Percentiles rank a stretch among this genome's conserved stretches.
Evolutionary conservation across 225 moss, liverwort and hornwort genomes (phyloP).

Genomic region (Polytrichum commune): DNA sequence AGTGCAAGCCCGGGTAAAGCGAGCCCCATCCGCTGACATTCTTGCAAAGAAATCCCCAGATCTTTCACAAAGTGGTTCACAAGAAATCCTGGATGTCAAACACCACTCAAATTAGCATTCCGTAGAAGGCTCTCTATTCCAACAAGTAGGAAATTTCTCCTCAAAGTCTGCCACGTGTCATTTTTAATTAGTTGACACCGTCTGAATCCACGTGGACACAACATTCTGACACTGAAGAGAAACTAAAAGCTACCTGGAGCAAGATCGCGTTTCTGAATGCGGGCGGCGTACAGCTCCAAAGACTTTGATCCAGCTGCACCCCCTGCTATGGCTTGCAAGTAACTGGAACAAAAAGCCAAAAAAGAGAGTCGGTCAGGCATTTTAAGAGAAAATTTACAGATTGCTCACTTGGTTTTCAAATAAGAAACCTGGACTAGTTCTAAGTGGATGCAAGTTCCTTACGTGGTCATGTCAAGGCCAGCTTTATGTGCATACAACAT

Average conservation of each 20-base stretch:
- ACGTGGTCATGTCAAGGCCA: constrained; percentile 83
- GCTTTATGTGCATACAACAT: constrained; percentile 91
- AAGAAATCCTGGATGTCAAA: constrained; percentile 66
- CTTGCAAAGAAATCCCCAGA: constrained; percentile 85
- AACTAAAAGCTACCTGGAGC: constrained; percentile 60
- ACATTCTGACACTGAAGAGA: neutral
- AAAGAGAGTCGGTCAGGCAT: neutral
- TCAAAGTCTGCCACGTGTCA: too few relatives aligned
- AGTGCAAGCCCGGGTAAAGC: constrained; percentile 90
- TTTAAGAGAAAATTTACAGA: neutral
- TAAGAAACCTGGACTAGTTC: neutral
- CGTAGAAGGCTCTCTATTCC: too few relatives aligned
- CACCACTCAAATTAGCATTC: too few relatives aligned
- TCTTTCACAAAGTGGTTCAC: constrained; percentile 96
- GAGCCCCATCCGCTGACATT: constrained; percentile 87
- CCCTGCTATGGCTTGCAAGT: constrained; percentile 85
- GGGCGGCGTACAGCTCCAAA: constrained; percentile 79
- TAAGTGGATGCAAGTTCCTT: constrained; percentile 17
- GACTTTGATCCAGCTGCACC: constrained; percentile 98
- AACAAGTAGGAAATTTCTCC: too few relatives aligned
- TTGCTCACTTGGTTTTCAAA: neutral
- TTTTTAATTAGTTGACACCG: too few relatives aligned
- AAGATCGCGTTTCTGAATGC: constrained; percentile 79
- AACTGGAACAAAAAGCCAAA: constrained; percentile 37
- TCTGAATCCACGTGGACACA: too few relatives aligned